Evolutionary conservation across 371 early-diverging fungal species (phyloP).

Genomic region (Mucor irregularis): DNA sequence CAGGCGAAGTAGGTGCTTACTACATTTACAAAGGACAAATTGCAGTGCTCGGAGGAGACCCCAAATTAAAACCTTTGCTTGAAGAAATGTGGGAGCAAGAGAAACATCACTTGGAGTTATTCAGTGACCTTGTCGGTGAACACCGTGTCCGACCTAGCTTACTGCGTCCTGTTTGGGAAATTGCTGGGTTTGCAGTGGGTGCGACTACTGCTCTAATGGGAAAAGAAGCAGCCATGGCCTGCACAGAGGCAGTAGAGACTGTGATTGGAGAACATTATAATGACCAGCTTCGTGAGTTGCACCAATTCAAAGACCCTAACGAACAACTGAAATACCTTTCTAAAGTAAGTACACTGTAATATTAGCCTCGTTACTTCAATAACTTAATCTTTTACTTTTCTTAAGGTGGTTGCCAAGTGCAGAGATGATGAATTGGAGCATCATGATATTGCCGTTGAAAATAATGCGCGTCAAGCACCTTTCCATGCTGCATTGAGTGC

Average conservation of each 20-base stretch:
- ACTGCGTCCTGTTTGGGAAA: conserved; percentile 85
- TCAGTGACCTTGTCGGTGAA: conserved; percentile 73
- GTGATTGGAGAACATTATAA: conserved; percentile 96
- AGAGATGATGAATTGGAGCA: conserved; percentile 97
- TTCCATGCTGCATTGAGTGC: conserved; percentile 68
- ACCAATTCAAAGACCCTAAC: conserved; percentile 57
- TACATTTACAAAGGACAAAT: conserved; percentile 94
- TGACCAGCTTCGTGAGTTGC: conserved; percentile 81
- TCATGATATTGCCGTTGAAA: conserved; percentile 86
- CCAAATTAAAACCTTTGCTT: conserved; percentile 69
- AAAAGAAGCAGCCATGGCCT: conserved; percentile 95
- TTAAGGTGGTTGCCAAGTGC: no score
- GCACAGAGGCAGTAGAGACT: conserved; percentile 98
- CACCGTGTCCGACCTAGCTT: conserved; percentile 87
- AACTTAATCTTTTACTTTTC: no score
- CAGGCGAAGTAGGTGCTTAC: conserved; percentile 96
- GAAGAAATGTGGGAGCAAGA: conserved; percentile 97
- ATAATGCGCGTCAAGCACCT: conserved; percentile 88
- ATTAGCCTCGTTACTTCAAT: no score
- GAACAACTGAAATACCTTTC: conserved; percentile 61
- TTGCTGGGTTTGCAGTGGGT: conserved; percentile 87
- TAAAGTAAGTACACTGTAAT: conserved; percentile 42
- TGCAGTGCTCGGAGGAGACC: conserved; percentile 77
- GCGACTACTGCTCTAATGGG: conserved; percentile 88
- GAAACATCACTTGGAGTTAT: conserved; percentile 74